phyloP scores from a whole-genome alignment of 306 rosid species.

The Phaseolus lunatus region DNA sequence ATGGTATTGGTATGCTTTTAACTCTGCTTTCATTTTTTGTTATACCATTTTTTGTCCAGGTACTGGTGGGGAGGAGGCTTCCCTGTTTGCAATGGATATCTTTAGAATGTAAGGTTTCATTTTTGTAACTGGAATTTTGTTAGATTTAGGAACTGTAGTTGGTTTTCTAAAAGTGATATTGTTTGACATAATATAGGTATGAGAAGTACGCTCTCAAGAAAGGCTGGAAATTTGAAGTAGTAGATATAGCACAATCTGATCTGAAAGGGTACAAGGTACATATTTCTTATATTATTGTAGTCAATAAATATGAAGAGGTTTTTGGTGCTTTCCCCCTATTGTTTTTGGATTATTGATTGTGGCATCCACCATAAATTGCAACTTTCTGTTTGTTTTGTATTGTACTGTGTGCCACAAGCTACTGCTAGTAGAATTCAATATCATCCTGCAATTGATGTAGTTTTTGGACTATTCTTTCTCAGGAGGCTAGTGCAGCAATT shows the following conservation, averaged over 20 bases:
- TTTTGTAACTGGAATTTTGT: constrained; percentile 4
- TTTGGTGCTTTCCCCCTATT: neutral
- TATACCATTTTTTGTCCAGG: constrained; percentile 55
- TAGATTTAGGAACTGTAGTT: constrained; percentile 34
- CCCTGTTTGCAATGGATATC: constrained; percentile 91
- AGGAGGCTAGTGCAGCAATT: constrained; percentile 95
- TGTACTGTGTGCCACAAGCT: constrained; percentile 30
- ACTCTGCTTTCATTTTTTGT: constrained; percentile 23
- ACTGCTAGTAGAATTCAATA: constrained; percentile 11
- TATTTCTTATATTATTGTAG: constrained; percentile 22
- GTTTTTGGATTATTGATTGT: constrained; percentile 32
- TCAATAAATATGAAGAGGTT: constrained; percentile 17
- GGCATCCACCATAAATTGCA: constrained; percentile 11
- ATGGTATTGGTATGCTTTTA: neutral
- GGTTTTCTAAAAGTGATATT: constrained; percentile 41
- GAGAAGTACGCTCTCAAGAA: constrained; percentile 80
- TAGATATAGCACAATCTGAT: constrained; percentile 79
- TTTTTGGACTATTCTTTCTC: constrained; percentile 43
- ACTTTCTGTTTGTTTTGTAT: constrained; percentile 15
- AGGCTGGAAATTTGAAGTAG: constrained; percentile 87
- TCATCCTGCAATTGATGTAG: constrained; percentile 25
- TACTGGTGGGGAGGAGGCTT: constrained; percentile 96
- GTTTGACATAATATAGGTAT: constrained; percentile 60
- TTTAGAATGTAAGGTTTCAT: constrained; percentile 77
- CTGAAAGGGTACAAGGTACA: constrained; percentile 85